Evolutionary conservation across 257 asterid genomes (phyloP).

Genomic region (Thymus mandschuricus): DNA sequence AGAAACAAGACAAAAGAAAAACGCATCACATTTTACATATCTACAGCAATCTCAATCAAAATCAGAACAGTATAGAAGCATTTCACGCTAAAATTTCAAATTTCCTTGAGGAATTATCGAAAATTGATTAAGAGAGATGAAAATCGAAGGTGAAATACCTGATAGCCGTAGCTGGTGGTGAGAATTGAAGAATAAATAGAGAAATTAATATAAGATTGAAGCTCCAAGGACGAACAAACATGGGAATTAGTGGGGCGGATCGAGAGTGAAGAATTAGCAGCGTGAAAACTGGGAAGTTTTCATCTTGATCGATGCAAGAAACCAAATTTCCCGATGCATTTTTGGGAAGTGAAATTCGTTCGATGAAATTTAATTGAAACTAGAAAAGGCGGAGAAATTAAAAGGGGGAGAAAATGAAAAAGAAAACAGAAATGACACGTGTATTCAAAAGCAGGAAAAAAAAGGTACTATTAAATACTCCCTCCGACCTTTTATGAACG

Average conservation of each 20-base stretch:
- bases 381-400: neutral
- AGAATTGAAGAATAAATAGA: slow-evolving; percentile 37
- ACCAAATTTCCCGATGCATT: slow-evolving; percentile 9
- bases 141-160: slow-evolving; percentile 42
- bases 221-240: slow-evolving; percentile 19
- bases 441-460: too few species aligned
- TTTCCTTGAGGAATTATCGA: neutral
- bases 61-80: slow-evolving; percentile 10
- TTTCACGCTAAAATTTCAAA: slow-evolving; percentile 1
- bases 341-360: neutral
- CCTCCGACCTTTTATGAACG: too few species aligned
- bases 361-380: neutral
- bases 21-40: neutral
- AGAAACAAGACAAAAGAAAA: neutral
- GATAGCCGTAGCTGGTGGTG: slow-evolving; percentile 52
- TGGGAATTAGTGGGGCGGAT: slow-evolving; percentile 24
- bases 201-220: slow-evolving; percentile 28
- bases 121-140: neutral
- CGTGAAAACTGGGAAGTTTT: slow-evolving; percentile 15
- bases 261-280: slow-evolving; percentile 1
- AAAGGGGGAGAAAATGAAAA: too few species aligned
- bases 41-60: slow-evolving; percentile 3
- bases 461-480: too few species aligned
- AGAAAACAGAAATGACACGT: too few species aligned
- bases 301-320: slow-evolving; percentile 24